Base-by-base conservation (phyloP, 208 protist genomes). In the Acanthamoeba castellanii region DNA sequence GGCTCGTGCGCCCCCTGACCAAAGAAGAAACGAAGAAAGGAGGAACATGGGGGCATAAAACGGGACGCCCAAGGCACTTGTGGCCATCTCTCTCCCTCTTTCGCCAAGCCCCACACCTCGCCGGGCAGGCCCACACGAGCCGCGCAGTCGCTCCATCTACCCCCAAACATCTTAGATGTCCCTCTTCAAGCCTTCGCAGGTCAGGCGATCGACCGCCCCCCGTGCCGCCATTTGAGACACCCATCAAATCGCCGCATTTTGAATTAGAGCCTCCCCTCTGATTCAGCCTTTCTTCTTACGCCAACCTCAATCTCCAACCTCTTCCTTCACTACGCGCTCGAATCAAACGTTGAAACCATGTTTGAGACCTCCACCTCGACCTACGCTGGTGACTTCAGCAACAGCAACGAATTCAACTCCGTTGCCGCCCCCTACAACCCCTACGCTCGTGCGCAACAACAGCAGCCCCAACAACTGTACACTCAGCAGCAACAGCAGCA, bases 21-120 rank as follows among this genome's bases (percentile, higher is more conserved):
- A 68, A 68, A 68, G 61, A 68, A 68, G 61, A 68, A 68, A 68
- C 22, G 61, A 68, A 68, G 61, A 68, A 68, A 68, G 61, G 61
- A 9, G 61, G 61, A 32, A 68, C 52, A 59, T 22, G 52, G 61
- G 27, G 61, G 27, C 27, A 68, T 32, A 68, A 68, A 68, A 27
- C 18, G 25, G 7, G 59, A n/a, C 59, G 0, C 22, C 22, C 25
- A n/a, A 3, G 0, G 22, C 20, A 18, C 61, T 25, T 68, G 61
- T 22, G 22, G 7, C 27, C 11, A 0, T 13, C 27, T 22, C 16
- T 22, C 1, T 7, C 61, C 6, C 22, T n/a, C 61, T 68, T 30
- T 27, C 61, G 61, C 18, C 61, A 4, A 32, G 22, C 14, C 25
- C 61, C 52, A 59, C 13, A 59, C 52, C 52, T 59, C 52, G 45